Evolutionary conservation across 2,329 filamentous ascomycete species (phyloP).

Genomic region (Dactylellina haptotyla): DNA sequence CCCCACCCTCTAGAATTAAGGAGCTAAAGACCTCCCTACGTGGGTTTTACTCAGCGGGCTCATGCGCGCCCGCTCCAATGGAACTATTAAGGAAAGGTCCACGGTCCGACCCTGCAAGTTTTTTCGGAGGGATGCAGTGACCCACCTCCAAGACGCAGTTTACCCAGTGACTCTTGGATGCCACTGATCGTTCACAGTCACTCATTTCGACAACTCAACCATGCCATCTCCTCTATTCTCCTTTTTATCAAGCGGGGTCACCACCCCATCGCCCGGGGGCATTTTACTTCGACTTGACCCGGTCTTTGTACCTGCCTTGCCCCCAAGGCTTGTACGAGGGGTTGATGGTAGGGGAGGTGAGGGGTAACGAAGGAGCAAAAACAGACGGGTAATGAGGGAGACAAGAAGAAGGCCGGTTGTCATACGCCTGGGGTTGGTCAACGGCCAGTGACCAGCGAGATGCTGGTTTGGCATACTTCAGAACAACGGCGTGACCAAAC

Average conservation of each 20-base stretch:
- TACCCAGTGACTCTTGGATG: conserved; percentile 10
- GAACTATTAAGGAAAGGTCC: conserved; percentile 34
- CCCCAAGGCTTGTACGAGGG: background rate
- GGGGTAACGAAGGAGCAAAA: background rate
- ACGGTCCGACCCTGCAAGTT: conserved; percentile 29
- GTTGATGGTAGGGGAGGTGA: background rate
- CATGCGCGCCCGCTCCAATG: background rate
- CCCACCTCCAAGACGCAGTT: conserved; percentile 10
- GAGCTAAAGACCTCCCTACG: too few relatives aligned
- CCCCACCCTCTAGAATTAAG: conserved; percentile 4
- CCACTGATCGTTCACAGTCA: conserved; percentile 7
- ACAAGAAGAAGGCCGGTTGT: background rate
- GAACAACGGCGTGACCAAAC: background rate
- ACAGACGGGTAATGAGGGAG: background rate
- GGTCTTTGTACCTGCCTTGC: conserved; percentile 31
- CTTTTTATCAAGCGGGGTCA: background rate
- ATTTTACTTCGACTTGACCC: conserved; percentile 29
- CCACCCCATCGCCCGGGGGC: conserved; percentile 6
- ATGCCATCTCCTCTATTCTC: background rate
- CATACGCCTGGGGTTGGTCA: conserved; percentile 4
- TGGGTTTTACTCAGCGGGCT: background rate
- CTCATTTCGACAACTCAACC: background rate
- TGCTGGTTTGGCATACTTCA: background rate
- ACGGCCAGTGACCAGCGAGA: background rate
- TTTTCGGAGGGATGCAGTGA: conserved; percentile 8